These are phyloP conservation scores for Rhinocladiella mackenziei DNA, from an alignment of 2,329 filamentous ascomycete genomes.

Conservation along the genomic window DNA sequence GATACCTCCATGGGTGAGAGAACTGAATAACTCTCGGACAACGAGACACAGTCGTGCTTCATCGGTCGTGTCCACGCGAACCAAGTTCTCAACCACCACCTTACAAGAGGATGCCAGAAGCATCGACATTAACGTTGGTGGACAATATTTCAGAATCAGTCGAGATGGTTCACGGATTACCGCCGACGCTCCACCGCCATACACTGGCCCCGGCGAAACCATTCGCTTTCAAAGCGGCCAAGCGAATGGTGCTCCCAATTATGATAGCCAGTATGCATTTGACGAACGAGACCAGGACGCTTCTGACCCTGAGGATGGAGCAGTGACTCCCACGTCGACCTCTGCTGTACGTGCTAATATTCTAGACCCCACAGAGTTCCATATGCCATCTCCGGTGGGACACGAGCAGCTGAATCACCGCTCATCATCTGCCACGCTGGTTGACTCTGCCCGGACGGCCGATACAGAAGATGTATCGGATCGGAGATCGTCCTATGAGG, in stretches of 20 bases:
- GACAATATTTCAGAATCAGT: conserved; percentile 33
- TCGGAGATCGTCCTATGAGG: too few relatives aligned
- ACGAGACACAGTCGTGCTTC: conserved; percentile 33
- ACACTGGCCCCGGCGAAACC: conserved; percentile 18
- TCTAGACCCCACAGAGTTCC: conserved; percentile 12
- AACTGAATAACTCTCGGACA: conserved; percentile 20
- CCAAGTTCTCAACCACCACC: conserved; percentile 32
- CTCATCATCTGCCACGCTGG: conserved; percentile 9
- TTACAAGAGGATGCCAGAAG: conserved; percentile 31
- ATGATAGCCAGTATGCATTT: conserved; percentile 1
- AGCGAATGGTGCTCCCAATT: not conserved
- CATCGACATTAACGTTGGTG: conserved; percentile 33
- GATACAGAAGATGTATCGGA: not conserved
- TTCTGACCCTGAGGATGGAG: conserved; percentile 7
- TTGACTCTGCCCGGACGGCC: not conserved
- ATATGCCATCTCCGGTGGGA: conserved; percentile 14
- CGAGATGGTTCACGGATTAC: conserved; percentile 34
- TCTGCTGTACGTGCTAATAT: conserved; percentile 7
- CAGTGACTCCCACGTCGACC: conserved; percentile 15
- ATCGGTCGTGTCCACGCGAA: conserved; percentile 33
- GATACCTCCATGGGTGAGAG: conserved; percentile 23
- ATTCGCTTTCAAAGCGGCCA: conserved; percentile 8
- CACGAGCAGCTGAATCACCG: conserved; percentile 8
- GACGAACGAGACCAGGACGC: conserved; percentile 6
- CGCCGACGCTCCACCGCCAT: conserved; percentile 27